Conservation (phyloP, 2,329 filamentous ascomycete genomes). For the Sarocladium strictum region DNA sequence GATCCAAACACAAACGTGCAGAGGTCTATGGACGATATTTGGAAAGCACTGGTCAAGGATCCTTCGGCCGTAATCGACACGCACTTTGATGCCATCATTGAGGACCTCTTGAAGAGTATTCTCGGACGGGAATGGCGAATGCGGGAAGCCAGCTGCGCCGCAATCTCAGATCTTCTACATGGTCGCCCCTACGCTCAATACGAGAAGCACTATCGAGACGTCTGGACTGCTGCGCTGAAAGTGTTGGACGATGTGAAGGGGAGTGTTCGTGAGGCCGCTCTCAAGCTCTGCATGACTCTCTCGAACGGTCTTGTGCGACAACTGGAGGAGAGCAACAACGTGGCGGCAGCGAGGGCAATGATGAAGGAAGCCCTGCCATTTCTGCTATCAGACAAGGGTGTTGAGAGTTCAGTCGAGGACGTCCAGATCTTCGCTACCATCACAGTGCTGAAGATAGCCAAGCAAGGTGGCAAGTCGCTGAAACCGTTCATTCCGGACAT, state of each 20-base stretch:
- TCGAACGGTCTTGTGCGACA: conserved; percentile 82
- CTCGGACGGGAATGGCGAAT: conserved; percentile 90
- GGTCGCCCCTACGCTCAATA: conserved; percentile 72
- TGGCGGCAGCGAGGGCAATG: conserved; percentile 69
- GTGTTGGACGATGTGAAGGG: conserved; percentile 96
- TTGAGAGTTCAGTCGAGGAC: conserved; percentile 84
- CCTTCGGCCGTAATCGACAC: conserved; percentile 67
- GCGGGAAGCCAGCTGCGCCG: conserved; percentile 85
- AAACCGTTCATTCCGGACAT: conserved; percentile 77
- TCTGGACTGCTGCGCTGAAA: conserved; percentile 82
- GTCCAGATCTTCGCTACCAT: conserved; percentile 78
- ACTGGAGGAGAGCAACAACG: conserved; percentile 66
- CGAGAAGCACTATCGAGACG: conserved; percentile 74
- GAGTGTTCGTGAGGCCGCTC: conserved; percentile 74
- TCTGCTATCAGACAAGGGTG: conserved; percentile 77
- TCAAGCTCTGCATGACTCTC: conserved; percentile 74
- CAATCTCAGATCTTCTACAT: conserved; percentile 81
- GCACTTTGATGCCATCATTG: conserved; percentile 84
- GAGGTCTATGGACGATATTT: conserved; percentile 95
- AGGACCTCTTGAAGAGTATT: conserved; percentile 79
- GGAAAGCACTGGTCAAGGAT: conserved; percentile 93
- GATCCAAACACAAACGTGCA: conserved; percentile 93
- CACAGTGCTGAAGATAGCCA: conserved; percentile 83
- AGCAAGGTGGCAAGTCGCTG: conserved; percentile 75
- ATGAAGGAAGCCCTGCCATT: conserved; percentile 85